Conservation (phyloP, 129 eudicot species). For the Rutidosis leptorrhynchoides region DNA sequence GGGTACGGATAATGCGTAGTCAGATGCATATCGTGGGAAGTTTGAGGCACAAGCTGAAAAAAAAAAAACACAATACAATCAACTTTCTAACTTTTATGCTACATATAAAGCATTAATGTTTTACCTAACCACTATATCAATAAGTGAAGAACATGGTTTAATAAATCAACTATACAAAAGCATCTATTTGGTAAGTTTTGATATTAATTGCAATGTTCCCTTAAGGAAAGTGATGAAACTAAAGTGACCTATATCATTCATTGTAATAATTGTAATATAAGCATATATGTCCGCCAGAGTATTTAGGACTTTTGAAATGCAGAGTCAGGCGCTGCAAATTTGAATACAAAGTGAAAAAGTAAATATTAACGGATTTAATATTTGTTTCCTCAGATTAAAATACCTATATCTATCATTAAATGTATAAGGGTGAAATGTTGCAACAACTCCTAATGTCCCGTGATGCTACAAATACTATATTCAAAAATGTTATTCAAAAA, state of each 20-base stretch:
- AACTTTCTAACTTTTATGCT: neutral
- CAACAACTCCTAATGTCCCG: neutral
- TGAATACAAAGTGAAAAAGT: neutral
- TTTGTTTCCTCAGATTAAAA: neutral
- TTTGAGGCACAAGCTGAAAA: conserved; percentile 89
- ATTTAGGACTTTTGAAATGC: neutral
- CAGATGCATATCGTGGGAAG: conserved; percentile 73
- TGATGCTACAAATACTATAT: conserved; percentile 4
- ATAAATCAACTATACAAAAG: neutral
- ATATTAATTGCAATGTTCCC: conserved; percentile 7
- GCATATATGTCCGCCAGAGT: neutral
- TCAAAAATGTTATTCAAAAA: neutral
- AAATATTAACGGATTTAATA: neutral
- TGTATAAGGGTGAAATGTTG: neutral
- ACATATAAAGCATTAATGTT: neutral
- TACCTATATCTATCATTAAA: neutral
- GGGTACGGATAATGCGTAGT: conserved; percentile 77
- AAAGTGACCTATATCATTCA: neutral
- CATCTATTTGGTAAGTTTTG: conserved; percentile 8
- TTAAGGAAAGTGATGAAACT: conserved; percentile 9
- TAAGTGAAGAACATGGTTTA: neutral
- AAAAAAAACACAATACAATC: conserved; percentile 10
- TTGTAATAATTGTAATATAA: neutral
- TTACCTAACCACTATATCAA: conserved; percentile 11
- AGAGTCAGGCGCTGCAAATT: neutral